Evolutionary conservation across 305 asterid species (phyloP).

Genomic region (Striga hermonthica): DNA sequence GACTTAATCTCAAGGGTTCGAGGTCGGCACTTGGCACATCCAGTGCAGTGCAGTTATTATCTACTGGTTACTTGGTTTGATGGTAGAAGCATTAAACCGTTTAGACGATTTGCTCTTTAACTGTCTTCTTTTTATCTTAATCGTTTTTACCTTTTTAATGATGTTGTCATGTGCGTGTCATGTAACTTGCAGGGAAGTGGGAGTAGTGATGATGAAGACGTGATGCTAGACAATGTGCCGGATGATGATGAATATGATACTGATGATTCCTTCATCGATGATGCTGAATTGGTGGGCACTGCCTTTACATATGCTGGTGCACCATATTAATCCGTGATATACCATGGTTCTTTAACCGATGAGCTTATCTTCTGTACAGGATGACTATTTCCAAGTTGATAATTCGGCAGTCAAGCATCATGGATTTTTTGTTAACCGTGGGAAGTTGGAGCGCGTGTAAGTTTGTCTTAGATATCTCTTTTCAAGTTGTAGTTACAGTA

Average conservation of each 20-base stretch:
- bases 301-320: background rate
- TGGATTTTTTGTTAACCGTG: constrained; percentile 86
- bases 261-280: constrained; percentile 86
- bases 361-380: constrained; percentile 47
- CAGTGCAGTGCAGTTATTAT: constrained; percentile 1
- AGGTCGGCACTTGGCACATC: background rate
- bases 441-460: constrained; percentile 81
- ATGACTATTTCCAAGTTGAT: constrained; percentile 89
- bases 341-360: constrained; percentile 14
- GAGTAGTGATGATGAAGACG: constrained; percentile 85
- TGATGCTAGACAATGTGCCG: constrained; percentile 62
- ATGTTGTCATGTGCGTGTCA: background rate
- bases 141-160: no score
- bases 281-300: constrained; percentile 73
- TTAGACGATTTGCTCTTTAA: background rate
- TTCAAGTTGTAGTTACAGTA: background rate
- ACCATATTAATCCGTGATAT: constrained; percentile 15
- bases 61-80: constrained; percentile 13
- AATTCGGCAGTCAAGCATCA: constrained; percentile 76
- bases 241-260: constrained; percentile 95
- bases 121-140: background rate
- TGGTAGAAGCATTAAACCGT: constrained; percentile 7
- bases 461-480: constrained; percentile 32
- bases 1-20: constrained; percentile 4
- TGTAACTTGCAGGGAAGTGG: constrained; percentile 57